Conservation (phyloP, 352 stramenopile genomes). For the Thraustochytrium striatum region DNA sequence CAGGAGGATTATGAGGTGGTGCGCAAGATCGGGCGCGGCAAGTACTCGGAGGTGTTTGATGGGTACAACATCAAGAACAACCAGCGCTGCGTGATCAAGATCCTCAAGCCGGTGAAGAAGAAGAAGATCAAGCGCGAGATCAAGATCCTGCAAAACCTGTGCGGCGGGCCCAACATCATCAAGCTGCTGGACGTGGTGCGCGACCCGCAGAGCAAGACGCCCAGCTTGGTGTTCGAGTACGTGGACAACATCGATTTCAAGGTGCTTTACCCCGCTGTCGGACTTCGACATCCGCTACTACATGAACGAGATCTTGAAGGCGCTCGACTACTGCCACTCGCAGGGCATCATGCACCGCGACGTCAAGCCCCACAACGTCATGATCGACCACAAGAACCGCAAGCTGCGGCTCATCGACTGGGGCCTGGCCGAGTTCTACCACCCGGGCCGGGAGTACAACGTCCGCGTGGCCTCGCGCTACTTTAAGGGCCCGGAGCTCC, state of each 20-base stretch:
- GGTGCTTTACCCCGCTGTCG: conserved; percentile 94
- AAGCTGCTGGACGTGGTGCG: conserved; percentile 96
- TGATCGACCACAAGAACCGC: conserved; percentile 98
- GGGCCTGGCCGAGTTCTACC: conserved; percentile 99
- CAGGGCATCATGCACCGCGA: conserved; percentile 99
- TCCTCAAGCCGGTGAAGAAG: conserved; percentile 99
- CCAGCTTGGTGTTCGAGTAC: conserved; percentile 95
- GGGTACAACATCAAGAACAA: conserved; percentile 95
- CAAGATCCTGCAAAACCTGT: conserved; percentile 99
- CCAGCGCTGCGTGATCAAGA: conserved; percentile 98
- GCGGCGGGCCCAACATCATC: conserved; percentile 96
- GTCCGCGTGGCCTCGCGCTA: conserved; percentile 97
- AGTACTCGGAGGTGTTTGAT: conserved; percentile 98
- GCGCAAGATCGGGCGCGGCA: conserved; percentile 96
- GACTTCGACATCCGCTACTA: conserved; percentile 99
- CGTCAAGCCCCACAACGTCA: conserved; percentile 99
- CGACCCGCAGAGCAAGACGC: conserved; percentile 96
- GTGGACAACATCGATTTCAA: conserved; percentile 99
- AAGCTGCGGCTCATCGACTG: conserved; percentile 97
- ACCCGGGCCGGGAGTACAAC: conserved; percentile 88
- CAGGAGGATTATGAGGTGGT: conserved; percentile 99
- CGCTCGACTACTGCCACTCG: conserved; percentile 97
- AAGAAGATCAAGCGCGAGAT: conserved; percentile 99
- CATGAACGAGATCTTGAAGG: conserved; percentile 83
- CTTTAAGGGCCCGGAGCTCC: conserved; percentile 97